Base-by-base conservation (phyloP, 2,329 filamentous ascomycete species). In the Nemania sp. region DNA sequence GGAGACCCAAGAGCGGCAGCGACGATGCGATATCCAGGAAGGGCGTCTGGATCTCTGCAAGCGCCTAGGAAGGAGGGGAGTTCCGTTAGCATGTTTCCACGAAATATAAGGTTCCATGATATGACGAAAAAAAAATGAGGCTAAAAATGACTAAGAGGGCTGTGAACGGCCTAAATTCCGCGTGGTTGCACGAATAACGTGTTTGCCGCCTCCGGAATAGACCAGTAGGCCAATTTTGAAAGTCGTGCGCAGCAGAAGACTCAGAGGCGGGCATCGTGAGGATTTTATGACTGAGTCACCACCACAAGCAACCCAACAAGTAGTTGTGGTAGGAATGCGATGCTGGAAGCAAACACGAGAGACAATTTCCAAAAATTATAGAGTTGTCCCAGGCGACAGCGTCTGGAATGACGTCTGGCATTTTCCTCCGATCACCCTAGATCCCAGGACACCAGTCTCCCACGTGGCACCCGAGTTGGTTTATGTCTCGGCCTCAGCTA, bases 361-460 rank as follows among this genome's bases (percentile, higher is more conserved):
- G 66, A 71, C 62, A 73, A 64, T 67, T 49, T 69, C 43, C 70
- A 62, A 66, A 62, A 70, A 62, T 67, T 66, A 69, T 72, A 68
- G 73, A 66, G 76, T 77, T 75, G 76, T 73, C 76, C 74, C 69
- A 75, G 76, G 75, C 73, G 73, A 77, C 70, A 63, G 52, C 20
- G 53, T 32, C 64, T 72, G 73, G 74, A 78, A 77, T 77, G 74
- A 68, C 62, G 68, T 66, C 61, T 66, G 59, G 59, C 64, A 73
- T 73, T 69, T 64, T 64, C 69, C 53, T 61, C 60, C 70, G n/a
- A 52, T 66, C 55, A 57, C 29, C 27, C 54, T 53, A n/a, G 24
- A 43, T 64, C 41, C 64, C 67, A 59, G 57, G 49, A 60, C 56
- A 45, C 26, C 59, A 66, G 59, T 32, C 54, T 27, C 66, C 72